Conservation (phyloP, 306 rosid species). For the Potentilla sterilis region DNA sequence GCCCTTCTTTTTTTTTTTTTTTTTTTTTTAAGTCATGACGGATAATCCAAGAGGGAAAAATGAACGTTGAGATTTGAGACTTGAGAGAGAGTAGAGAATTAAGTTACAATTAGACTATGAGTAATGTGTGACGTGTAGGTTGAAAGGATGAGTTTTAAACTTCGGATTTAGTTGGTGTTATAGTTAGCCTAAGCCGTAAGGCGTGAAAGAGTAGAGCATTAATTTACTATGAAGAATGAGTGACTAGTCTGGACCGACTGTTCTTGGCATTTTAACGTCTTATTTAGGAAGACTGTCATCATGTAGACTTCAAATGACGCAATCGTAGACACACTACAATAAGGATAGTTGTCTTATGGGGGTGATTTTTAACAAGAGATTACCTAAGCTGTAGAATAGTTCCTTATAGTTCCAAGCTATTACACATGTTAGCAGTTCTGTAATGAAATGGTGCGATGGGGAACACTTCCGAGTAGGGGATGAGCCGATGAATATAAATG, state of each 20-base stretch:
- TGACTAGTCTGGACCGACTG: background rate
- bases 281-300: background rate
- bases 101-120: too few species aligned
- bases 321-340: background rate
- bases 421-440: slow-evolving; percentile 12
- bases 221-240: too few species aligned
- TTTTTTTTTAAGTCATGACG: too few species aligned
- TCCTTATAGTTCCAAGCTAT: background rate
- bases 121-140: too few species aligned
- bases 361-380: background rate
- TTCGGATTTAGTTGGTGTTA: background rate
- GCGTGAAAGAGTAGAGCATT: too few species aligned
- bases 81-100: too few species aligned
- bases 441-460: background rate
- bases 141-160: too few species aligned
- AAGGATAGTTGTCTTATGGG: background rate
- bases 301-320: background rate
- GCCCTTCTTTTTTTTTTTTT: background rate
- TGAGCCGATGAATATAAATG: slow-evolving; percentile 4
- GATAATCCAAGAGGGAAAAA: too few species aligned
- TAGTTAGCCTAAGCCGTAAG: too few species aligned
- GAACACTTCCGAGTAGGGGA: slow-evolving; percentile 6
- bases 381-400: slow-evolving; percentile 3
- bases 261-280: background rate
- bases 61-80: too few species aligned